Percentiles rank a stretch among this genome's conserved stretches.
Evolutionary conservation across 345 rosid genomes (phyloP).

Genomic region (Euclidium syriacum): DNA sequence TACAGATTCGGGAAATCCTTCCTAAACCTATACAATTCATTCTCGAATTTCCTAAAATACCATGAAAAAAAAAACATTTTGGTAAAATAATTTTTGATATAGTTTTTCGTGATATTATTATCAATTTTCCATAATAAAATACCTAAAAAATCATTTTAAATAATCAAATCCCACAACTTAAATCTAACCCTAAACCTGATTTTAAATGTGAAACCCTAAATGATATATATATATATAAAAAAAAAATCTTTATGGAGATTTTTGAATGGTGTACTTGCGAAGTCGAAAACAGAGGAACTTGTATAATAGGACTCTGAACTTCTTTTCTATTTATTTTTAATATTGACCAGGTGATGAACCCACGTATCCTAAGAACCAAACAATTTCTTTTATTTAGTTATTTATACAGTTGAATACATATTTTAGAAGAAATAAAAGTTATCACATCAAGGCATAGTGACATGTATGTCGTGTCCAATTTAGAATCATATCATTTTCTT

Average conservation of each 20-base stretch:
- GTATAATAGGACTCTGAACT: constrained; percentile 26
- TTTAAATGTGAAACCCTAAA: no score
- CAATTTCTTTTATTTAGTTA: constrained; percentile 9
- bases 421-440: constrained; percentile 10
- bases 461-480: constrained; percentile 35
- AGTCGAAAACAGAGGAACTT: constrained; percentile 5
- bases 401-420: neutral
- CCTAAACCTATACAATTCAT: no score
- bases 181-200: no score
- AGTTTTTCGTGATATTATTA: no score
- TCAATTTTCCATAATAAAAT: no score
- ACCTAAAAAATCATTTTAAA: no score
- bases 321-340: no score
- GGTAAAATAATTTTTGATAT: no score
- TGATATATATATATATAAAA: neutral
- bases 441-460: constrained; percentile 29
- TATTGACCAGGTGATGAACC: constrained; percentile 32
- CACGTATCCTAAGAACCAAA: constrained; percentile 26
- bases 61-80: no score
- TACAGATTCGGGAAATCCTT: no score
- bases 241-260: neutral
- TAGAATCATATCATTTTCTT: constrained; percentile 32
- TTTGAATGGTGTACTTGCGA: constrained; percentile 1
- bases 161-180: no score
- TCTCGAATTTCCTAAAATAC: no score